Evolutionary conservation across 345 rosid genomes (phyloP), one percentile per base, ranked within the genome.

Genomic region (Ricinus communis): DNA sequence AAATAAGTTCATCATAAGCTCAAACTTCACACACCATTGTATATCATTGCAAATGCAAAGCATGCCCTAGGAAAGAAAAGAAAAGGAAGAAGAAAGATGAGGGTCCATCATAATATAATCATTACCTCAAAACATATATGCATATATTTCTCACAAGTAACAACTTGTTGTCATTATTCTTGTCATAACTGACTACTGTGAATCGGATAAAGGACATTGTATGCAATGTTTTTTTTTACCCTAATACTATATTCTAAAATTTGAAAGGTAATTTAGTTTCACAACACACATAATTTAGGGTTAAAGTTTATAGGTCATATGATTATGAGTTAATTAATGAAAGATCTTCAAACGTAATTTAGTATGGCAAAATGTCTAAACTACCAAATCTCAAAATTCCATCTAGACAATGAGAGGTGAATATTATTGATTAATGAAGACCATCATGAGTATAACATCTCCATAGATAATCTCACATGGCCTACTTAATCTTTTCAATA

Each of bases 11-110:
- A 55, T 22, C 13, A 53, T 55, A 36, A 36, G 15, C 43, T 69
- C 67, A 62, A 21, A 56, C 28, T 31, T 50, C 76, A 62, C 56
- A 65, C 57, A 52, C 60, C 61, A 59, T 58, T 78, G n/a, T 4
- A 38, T 8, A 74, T 78, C 57, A 74, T 62, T 70, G 36, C 64
- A 12, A 41, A 59, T 58, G 72, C 14, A 25, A 43, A 24, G 66
- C 71, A 30, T 57, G 31, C 62, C 33, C 57, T 54, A 30, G 1
- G 14, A 19, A 12, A 12, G 12, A 8, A 43, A 12, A 43, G 1
- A 43, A 12, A 12, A 8, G 8, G 12, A 9, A 8, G 8, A 43
- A 43, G 8, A 43, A 31, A 46, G 14, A 69, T 45, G 31, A 52
- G 46, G 27, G 45, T 25, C n/a, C 3, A 38, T 62, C 66, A 38